phyloP scores from a whole-genome alignment of 495 filamentous ascomycete species.

The Chaetomidium leptoderma region DNA sequence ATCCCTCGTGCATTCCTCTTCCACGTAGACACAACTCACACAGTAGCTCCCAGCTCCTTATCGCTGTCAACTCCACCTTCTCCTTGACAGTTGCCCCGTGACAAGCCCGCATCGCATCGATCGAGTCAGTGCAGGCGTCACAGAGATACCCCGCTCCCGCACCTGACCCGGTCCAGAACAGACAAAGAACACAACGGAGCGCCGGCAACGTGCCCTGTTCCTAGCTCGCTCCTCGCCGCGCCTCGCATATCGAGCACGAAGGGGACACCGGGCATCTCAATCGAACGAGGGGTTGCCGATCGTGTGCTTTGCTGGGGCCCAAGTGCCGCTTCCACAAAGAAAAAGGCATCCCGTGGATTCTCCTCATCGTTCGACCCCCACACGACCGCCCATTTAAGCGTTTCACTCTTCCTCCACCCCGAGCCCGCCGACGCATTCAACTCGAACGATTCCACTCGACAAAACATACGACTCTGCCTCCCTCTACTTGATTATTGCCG shows the following conservation, averaged over 20 bases:
- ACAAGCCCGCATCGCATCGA: not conserved
- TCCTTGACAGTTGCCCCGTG: not conserved
- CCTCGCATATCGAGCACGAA: not conserved
- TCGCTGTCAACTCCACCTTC: not conserved
- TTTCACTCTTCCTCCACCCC: slow-evolving; percentile 27
- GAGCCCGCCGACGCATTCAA: slow-evolving; percentile 7
- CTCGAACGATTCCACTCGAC: slow-evolving; percentile 28
- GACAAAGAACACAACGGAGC: slow-evolving; percentile 1
- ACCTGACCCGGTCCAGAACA: slow-evolving; percentile 8
- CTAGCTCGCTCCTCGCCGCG: not conserved
- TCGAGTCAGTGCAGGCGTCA: slow-evolving; percentile 19
- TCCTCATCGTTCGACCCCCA: slow-evolving; percentile 29
- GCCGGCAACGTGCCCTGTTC: slow-evolving; percentile 3
- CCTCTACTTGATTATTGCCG: not conserved
- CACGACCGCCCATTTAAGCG: slow-evolving; percentile 17
- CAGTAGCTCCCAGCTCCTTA: not conserved
- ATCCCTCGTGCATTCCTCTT: not conserved
- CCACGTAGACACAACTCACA: too few relatives aligned
- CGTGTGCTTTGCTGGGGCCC: not conserved
- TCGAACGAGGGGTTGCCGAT: slow-evolving; percentile 27
- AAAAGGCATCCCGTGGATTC: slow-evolving; percentile 8
- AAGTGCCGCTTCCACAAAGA: slow-evolving; percentile 14
- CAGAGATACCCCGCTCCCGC: slow-evolving; percentile 14
- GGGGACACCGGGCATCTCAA: not conserved
- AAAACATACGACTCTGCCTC: slow-evolving; percentile 30